phyloP scores from a whole-genome alignment of 352 stramenopile genomes.

The Pythium periplocum region DNA sequence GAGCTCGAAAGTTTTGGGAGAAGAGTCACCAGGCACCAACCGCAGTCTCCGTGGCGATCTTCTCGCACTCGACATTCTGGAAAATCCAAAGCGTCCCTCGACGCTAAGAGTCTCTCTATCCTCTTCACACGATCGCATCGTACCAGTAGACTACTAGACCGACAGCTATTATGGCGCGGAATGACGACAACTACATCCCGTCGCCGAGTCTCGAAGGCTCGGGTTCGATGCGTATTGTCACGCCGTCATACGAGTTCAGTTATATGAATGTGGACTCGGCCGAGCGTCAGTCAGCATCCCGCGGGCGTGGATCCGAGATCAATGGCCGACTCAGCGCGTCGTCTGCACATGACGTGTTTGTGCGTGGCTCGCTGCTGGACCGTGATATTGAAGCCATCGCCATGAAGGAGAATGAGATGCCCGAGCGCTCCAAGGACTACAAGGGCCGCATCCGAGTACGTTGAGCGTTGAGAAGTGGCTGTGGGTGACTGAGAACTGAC shows the following conservation, averaged over 20 bases:
- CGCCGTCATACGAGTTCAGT: slow-evolving; percentile 6
- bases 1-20: too few species aligned
- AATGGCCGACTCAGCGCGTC: slow-evolving; percentile 1
- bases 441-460: slow-evolving; percentile 50
- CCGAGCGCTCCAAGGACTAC: slow-evolving; percentile 24
- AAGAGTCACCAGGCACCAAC: too few species aligned
- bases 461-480: slow-evolving; percentile 13
- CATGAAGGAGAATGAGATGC: slow-evolving; percentile 11
- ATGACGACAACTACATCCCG: too few species aligned
- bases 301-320: background rate
- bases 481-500: slow-evolving; percentile 17
- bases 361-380: slow-evolving; percentile 35
- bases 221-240: background rate
- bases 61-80: too few species aligned
- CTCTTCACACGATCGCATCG: too few species aligned
- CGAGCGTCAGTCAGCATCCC: slow-evolving; percentile 6
- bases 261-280: slow-evolving; percentile 1
- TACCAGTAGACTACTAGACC: too few species aligned
- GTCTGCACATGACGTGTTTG: slow-evolving; percentile 22
- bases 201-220: too few species aligned
- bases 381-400: slow-evolving; percentile 41
- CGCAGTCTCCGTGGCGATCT: too few species aligned
- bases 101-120: too few species aligned
- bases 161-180: too few species aligned
- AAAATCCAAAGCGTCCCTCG: too few species aligned